Evolutionary conservation across 768 basidiomycete species (phyloP).

Genomic region (Auriculariales sp.): DNA sequence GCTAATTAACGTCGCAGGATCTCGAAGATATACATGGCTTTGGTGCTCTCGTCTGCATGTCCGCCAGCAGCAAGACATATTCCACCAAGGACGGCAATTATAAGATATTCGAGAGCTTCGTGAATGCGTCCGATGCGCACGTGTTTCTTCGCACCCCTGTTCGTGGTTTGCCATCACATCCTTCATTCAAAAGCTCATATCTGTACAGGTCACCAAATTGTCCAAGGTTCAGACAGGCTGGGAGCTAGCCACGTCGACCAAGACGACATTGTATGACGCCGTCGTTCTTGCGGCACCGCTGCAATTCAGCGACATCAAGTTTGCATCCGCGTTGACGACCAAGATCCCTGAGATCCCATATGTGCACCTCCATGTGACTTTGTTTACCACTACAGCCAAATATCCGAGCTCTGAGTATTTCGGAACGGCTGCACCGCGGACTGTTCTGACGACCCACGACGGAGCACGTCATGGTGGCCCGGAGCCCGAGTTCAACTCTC

Average conservation of each 20-base stretch:
- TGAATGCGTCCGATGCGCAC: constrained; percentile 52
- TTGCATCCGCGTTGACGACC: constrained; percentile 32
- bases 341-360: constrained; percentile 61
- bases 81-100: constrained; percentile 70
- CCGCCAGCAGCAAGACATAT: constrained; percentile 43
- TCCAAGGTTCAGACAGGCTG: constrained; percentile 1
- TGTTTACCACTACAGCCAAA: constrained; percentile 64
- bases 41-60: constrained; percentile 57
- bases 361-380: constrained; percentile 75
- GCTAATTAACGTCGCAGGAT: constrained; percentile 27
- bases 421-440: constrained; percentile 37
- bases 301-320: constrained; percentile 45
- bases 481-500: constrained; percentile 72
- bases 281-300: constrained; percentile 83
- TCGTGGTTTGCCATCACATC: constrained; percentile 7
- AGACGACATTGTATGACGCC: constrained; percentile 34
- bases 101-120: constrained; percentile 71
- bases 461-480: constrained; percentile 38
- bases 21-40: constrained; percentile 61
- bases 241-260: constrained; percentile 6
- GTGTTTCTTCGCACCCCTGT: constrained; percentile 61
- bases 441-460: constrained; percentile 60
- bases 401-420: constrained; percentile 56
- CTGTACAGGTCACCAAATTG: neutral
- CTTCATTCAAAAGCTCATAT: neutral